A percentile compares a stretch with the other conserved stretches of the same genome.
phyloP scores from a whole-genome alignment of 108 stramenopile species.

The Cyclotella distinguenda region DNA sequence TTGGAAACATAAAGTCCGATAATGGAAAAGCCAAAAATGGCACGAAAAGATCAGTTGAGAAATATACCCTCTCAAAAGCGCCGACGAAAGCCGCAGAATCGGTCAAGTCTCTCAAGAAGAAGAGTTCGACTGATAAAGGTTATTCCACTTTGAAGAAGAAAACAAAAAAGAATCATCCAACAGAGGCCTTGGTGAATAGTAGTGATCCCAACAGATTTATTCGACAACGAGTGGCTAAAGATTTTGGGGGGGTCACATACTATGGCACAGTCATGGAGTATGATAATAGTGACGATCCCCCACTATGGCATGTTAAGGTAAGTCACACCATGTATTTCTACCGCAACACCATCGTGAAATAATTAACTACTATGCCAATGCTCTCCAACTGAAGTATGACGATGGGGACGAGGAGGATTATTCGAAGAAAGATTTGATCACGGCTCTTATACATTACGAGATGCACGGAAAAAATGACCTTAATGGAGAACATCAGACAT shows the following conservation, averaged over 20 bases:
- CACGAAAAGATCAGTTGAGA: slow-evolving; percentile 6
- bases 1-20: no score
- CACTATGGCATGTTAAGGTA: slow-evolving; percentile 51
- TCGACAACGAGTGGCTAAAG: slow-evolving; percentile 49
- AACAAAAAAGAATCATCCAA: slow-evolving; percentile 9
- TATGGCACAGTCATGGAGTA: slow-evolving; percentile 55
- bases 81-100: neutral
- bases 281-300: slow-evolving; percentile 29
- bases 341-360: neutral
- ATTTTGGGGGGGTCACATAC: slow-evolving; percentile 50
- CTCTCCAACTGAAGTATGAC: slow-evolving; percentile 43
- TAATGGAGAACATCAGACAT: no score
- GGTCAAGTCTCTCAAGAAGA: slow-evolving; percentile 4
- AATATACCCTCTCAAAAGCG: neutral
- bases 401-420: slow-evolving; percentile 67
- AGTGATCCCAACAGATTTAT: slow-evolving; percentile 27
- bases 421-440: slow-evolving; percentile 42
- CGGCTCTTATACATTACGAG: slow-evolving; percentile 46
- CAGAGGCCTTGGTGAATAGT: slow-evolving; percentile 20
- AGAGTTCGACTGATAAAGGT: neutral
- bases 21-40: no score
- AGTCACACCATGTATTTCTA: neutral
- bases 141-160: neutral
- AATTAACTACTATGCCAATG: neutral
- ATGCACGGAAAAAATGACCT: slow-evolving; percentile 17